Percentiles rank a stretch among this genome's conserved stretches.
Conservation (phyloP, 805 yeast species). For the Candida xyloterini region DNA sequence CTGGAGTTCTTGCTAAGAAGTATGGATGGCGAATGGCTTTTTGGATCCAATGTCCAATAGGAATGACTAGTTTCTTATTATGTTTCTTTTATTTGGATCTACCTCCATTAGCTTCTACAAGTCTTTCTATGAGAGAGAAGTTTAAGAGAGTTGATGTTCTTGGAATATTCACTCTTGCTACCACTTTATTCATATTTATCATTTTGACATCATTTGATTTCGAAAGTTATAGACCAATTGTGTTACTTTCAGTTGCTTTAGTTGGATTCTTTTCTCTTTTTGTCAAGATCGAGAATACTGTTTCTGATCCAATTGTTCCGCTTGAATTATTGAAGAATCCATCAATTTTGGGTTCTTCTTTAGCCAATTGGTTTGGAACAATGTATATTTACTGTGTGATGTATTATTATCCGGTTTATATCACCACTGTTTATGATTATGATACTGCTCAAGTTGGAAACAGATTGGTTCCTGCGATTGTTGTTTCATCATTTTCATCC, state of each 20-base stretch:
- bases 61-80: constrained; percentile 36
- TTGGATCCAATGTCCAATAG: constrained; percentile 53
- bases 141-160: constrained; percentile 54
- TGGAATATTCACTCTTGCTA: constrained; percentile 33
- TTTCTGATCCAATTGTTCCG: constrained; percentile 60
- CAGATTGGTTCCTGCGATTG: constrained; percentile 58
- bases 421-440: constrained; percentile 51
- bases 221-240: constrained; percentile 40
- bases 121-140: constrained; percentile 39
- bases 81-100: constrained; percentile 40
- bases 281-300: constrained; percentile 22
- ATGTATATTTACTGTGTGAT: constrained; percentile 45
- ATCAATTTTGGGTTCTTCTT: constrained; percentile 61
- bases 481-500: constrained; percentile 57
- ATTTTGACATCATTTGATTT: constrained; percentile 39
- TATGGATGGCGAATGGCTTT: constrained; percentile 69
- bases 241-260: constrained; percentile 26
- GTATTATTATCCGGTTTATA: constrained; percentile 62
- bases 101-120: constrained; percentile 36
- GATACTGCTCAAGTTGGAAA: constrained; percentile 57
- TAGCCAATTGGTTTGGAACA: constrained; percentile 60
- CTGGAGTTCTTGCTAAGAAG: constrained; percentile 54
- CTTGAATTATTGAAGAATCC: constrained; percentile 50
- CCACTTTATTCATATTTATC: constrained; percentile 32
- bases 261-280: constrained; percentile 11